These are phyloP conservation scores for Mayamaea pseudoterrestris DNA, from an alignment of 108 stramenopile species.

Conservation along the genomic window DNA sequence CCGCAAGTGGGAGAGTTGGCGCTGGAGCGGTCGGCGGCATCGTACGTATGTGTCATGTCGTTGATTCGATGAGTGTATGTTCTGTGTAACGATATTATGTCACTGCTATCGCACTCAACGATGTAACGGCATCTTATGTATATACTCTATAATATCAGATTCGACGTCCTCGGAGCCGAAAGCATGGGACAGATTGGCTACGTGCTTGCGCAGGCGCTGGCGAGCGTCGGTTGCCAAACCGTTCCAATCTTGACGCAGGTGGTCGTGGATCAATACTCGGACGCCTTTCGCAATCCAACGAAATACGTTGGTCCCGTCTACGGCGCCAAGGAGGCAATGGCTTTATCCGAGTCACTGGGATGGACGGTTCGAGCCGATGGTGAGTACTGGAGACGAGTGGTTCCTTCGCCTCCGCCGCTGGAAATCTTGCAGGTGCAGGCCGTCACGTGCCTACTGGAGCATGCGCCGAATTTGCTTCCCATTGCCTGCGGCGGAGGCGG, in stretches of 20 bases:
- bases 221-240: conserved; percentile 33
- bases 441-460: conserved; percentile 40
- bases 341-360: conserved; percentile 53
- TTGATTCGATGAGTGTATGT: neutral
- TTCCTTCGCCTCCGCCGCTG: conserved; percentile 60
- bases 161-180: conserved; percentile 39
- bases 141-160: no score
- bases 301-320: conserved; percentile 79
- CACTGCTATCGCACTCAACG: no score
- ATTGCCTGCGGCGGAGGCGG: conserved; percentile 80
- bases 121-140: no score
- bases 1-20: conserved; percentile 81
- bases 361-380: conserved; percentile 79
- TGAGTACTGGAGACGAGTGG: conserved; percentile 73
- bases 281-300: conserved; percentile 60
- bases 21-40: conserved; percentile 56
- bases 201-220: conserved; percentile 60
- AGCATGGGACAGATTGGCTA: conserved; percentile 79
- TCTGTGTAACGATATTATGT: no score
- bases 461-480: conserved; percentile 31
- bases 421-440: conserved; percentile 78
- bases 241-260: conserved; percentile 67
- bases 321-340: conserved; percentile 71
- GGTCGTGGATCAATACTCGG: conserved; percentile 50
- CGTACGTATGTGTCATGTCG: conserved; percentile 23